phyloP scores from a whole-genome alignment of 2,329 filamentous ascomycete genomes.

The Zasmidium angulare region DNA sequence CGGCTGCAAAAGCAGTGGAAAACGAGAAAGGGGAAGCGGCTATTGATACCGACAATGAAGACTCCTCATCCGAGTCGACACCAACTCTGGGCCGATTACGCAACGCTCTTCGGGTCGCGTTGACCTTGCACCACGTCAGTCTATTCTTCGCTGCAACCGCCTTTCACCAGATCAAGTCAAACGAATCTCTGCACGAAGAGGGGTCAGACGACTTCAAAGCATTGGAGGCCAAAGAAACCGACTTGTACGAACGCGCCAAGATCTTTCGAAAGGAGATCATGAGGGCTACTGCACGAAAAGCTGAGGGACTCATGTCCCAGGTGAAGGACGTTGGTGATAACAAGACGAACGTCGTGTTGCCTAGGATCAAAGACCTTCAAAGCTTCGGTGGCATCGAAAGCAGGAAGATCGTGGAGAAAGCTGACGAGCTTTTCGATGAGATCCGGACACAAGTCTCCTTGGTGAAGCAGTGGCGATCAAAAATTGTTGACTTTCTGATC shows the following conservation, averaged over 20 bases:
- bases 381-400: constrained; percentile 71
- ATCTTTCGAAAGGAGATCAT: constrained; percentile 74
- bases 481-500: constrained; percentile 69
- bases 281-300: constrained; percentile 57
- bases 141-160: constrained; percentile 83
- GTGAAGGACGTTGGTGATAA: constrained; percentile 48
- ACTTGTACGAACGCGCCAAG: constrained; percentile 77
- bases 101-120: constrained; percentile 66
- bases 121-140: constrained; percentile 80
- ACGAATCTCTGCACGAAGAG: constrained; percentile 62
- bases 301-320: constrained; percentile 62
- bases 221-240: constrained; percentile 69
- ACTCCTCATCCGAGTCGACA: constrained; percentile 26
- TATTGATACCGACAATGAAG: constrained; percentile 39
- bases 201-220: constrained; percentile 65
- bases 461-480: constrained; percentile 72
- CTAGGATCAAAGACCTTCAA: constrained; percentile 48
- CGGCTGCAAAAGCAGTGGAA: constrained; percentile 44
- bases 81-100: constrained; percentile 40
- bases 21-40: constrained; percentile 10
- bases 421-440: constrained; percentile 63
- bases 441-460: constrained; percentile 72
- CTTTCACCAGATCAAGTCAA: constrained; percentile 77
- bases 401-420: constrained; percentile 61
- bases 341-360: constrained; percentile 56